A percentile compares a stretch with the other conserved stretches of the same genome.
Conservation (phyloP, 257 asterid species). For the Solanum arcanum region DNA sequence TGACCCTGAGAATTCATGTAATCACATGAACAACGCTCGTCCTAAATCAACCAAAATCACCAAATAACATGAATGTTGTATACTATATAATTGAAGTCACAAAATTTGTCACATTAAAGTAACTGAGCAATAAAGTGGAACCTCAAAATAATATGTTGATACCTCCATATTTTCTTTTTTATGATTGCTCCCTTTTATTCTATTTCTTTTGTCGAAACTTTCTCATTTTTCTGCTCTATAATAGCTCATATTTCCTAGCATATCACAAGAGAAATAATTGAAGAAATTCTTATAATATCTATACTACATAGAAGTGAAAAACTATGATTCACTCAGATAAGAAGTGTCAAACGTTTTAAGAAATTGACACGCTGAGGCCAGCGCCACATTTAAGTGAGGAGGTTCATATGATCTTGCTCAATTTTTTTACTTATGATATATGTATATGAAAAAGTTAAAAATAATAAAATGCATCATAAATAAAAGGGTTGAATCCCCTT, state of each 20-base stretch:
- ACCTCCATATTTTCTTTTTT: constrained; percentile 14
- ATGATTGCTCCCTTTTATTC: constrained; percentile 39
- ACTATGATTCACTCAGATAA: background rate
- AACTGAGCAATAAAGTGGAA: background rate
- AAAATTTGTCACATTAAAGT: no score
- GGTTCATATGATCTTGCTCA: background rate
- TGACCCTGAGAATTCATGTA: no score
- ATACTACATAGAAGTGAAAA: background rate
- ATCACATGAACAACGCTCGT: no score
- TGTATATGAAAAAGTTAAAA: background rate
- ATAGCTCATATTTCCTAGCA: constrained; percentile 45
- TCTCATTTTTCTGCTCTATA: constrained; percentile 65
- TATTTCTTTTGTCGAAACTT: constrained; percentile 76
- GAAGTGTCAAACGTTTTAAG: background rate
- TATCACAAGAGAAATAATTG: background rate
- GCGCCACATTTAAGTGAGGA: background rate
- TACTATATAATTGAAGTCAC: no score
- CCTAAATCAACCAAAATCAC: no score
- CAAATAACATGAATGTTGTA: no score
- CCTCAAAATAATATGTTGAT: constrained; percentile 22
- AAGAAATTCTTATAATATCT: background rate
- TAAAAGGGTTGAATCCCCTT: background rate
- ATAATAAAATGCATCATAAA: background rate
- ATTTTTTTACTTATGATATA: background rate
- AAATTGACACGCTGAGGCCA: background rate